Conservation (phyloP, 352 stramenopile species). For the Thalassiosira delicatula region DNA sequence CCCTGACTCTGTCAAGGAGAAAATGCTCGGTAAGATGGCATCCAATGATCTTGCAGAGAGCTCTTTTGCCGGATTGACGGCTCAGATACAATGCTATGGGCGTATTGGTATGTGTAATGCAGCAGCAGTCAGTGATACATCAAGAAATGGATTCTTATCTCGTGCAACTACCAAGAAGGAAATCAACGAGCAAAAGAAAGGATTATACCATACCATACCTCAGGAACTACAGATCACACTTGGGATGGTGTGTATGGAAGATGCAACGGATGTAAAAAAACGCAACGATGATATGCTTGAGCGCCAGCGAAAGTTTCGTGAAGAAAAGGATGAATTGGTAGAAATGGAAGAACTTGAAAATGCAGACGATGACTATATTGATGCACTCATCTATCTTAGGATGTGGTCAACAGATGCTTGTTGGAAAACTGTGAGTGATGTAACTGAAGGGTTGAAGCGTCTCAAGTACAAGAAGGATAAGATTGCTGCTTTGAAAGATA, state of each 20-base stretch:
- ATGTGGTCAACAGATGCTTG: constrained; percentile 7
- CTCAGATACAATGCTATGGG: not conserved
- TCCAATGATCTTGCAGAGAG: not conserved
- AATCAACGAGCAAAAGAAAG: too few species aligned
- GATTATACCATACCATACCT: too few species aligned
- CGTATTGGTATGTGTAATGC: too few species aligned
- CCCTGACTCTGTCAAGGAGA: not conserved
- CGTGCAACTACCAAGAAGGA: not conserved
- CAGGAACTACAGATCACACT: too few species aligned
- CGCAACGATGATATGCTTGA: too few species aligned
- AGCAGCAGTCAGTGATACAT: too few species aligned
- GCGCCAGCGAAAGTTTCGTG: constrained; percentile 9
- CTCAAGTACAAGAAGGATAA: constrained; percentile 10
- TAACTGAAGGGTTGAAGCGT: not conserved
- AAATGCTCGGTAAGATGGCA: not conserved
- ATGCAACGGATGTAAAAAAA: not conserved
- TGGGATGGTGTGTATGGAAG: too few species aligned
- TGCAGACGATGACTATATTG: constrained; percentile 8
- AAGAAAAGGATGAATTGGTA: constrained; percentile 14
- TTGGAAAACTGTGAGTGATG: constrained; percentile 19
- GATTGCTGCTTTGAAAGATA: constrained; percentile 20
- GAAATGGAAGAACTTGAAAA: constrained; percentile 5
- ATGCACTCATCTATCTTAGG: constrained; percentile 20
- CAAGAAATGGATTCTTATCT: too few species aligned
- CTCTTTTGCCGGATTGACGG: not conserved